Evolutionary conservation across 2,329 filamentous ascomycete species (phyloP).

Genomic region (Tolypocladium capitatum): DNA sequence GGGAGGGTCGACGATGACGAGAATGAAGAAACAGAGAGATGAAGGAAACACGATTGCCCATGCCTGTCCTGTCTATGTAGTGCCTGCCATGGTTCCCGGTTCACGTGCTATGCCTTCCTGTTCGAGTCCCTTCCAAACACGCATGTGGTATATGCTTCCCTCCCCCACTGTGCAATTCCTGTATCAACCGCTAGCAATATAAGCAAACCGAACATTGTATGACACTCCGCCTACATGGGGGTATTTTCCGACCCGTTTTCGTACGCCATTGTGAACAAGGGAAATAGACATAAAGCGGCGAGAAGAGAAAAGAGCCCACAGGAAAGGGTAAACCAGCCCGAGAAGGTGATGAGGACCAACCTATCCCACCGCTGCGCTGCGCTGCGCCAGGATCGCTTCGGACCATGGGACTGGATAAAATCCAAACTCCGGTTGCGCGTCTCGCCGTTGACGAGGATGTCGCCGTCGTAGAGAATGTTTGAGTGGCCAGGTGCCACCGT

Average conservation of each 20-base stretch:
- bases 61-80: background rate
- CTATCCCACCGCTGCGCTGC: background rate
- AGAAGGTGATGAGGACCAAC: background rate
- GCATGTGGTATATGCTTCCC: background rate
- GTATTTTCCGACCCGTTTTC: conserved; percentile 4
- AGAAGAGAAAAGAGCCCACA: conserved; percentile 2
- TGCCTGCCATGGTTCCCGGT: background rate
- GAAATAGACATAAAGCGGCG: background rate
- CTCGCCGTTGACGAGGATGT: background rate
- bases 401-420: background rate
- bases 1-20: background rate
- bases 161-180: background rate
- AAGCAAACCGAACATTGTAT: background rate
- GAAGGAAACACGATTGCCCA: conserved; percentile 1
- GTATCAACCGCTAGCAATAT: background rate
- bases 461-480: background rate
- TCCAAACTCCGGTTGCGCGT: background rate
- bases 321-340: background rate
- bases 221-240: background rate
- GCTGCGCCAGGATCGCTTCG: background rate
- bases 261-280: conserved; percentile 1
- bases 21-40: background rate
- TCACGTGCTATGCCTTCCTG: background rate
- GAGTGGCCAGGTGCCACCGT: background rate
- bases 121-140: background rate